phyloP scores from a whole-genome alignment of 2,329 filamentous ascomycete genomes.

The Xylariaceae sp. region DNA sequence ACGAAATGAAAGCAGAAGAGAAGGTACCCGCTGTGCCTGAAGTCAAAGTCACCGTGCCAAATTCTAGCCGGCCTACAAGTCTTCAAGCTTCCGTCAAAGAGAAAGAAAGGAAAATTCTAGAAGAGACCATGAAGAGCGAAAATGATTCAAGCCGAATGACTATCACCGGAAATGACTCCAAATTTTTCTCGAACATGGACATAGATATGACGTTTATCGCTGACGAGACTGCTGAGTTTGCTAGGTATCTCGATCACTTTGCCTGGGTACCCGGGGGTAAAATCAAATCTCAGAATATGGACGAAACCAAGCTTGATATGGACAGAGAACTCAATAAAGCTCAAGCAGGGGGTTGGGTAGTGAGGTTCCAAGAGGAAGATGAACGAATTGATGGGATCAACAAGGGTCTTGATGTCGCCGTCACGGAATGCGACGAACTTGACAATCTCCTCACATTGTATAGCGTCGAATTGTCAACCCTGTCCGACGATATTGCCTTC shows the following conservation, averaged over 20 bases:
- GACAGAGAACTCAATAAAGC: constrained; percentile 85
- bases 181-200: constrained; percentile 72
- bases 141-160: constrained; percentile 56
- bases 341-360: constrained; percentile 89
- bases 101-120: constrained; percentile 19
- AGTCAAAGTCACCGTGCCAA: constrained; percentile 53
- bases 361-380: constrained; percentile 79
- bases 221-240: constrained; percentile 73
- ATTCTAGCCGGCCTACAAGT: constrained; percentile 36
- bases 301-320: constrained; percentile 76
- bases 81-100: constrained; percentile 34
- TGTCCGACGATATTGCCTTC: constrained; percentile 93
- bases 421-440: constrained; percentile 91
- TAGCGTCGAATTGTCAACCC: constrained; percentile 88
- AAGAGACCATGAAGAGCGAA: constrained; percentile 31
- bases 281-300: constrained; percentile 69
- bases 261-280: constrained; percentile 78
- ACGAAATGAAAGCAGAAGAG: constrained; percentile 29
- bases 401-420: constrained; percentile 79
- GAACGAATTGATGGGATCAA: constrained; percentile 85
- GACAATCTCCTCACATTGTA: constrained; percentile 93
- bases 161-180: constrained; percentile 68
- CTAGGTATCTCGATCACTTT: constrained; percentile 77
- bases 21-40: constrained; percentile 44
- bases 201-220: constrained; percentile 77